Base-by-base conservation (phyloP, 768 basidiomycete genomes). In the Calocybe cyanea region DNA sequence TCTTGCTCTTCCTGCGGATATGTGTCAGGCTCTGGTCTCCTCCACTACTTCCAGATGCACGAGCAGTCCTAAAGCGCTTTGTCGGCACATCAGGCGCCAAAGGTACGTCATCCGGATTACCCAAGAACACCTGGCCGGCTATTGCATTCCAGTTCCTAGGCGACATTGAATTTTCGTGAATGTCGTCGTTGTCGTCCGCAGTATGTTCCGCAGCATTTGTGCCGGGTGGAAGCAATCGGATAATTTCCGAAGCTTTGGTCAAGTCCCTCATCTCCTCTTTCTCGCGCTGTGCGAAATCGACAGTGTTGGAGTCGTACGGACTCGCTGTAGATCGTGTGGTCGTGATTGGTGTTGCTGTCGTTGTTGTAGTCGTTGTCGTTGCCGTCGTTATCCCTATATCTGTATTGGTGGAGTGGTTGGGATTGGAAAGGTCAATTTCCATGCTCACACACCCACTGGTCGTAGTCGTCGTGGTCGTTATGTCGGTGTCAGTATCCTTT, bases 211-310 rank as follows among this genome's bases (percentile, higher is more conserved):
- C n/a, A n/a, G n/a, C n/a, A n/a, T n/a, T n/a, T n/a, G n/a, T n/a
- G n/a, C n/a, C n/a, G n/a, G 35, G 25, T 28, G 25, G 25, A 38
- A 43, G 46, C 30, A 54, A 11, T 45, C 52, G 32, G 73, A 85
- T 69, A 43, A 94, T 91, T 67, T 90, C 87, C 17, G 79, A 83
- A 6, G 90, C 87, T 48, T 80, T 76, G 0, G 92, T 95, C 44
- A 94, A 68, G 58, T 88, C 86, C 10, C 86, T 72, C 89, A 93
- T 94, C 69, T 94, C 92, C 50, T 90, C 87, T 63, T 80, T 80
- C 67, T 95, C 92, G 25, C 89, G 74, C 57, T 81, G 77, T 11
- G 87, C 82, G 63, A 93, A 92, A 60, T 90, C 80, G 59, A 91
- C 77, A 23, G 84, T 86, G 59, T 87, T 86, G 3, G 70, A 69